Conservation (phyloP, 352 stramenopile species). For the Phytophthora ramorum region DNA sequence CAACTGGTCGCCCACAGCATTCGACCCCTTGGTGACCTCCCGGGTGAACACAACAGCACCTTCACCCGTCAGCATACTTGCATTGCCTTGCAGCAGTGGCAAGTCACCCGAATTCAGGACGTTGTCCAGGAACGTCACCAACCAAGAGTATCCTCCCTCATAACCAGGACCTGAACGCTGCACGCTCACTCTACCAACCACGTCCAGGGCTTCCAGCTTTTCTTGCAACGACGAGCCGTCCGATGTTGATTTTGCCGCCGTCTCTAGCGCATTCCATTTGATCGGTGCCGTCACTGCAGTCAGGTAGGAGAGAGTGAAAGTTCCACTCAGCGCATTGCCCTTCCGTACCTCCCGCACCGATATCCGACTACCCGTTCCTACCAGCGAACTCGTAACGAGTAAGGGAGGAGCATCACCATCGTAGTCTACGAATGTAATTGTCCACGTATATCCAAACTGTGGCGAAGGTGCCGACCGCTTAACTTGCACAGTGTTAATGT, state of each 20-base stretch:
- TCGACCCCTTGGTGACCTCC: conserved; percentile 73
- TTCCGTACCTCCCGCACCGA: conserved; percentile 70
- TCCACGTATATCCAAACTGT: conserved; percentile 80
- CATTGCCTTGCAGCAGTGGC: conserved; percentile 49
- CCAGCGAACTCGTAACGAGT: conserved; percentile 63
- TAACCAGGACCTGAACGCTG: conserved; percentile 57
- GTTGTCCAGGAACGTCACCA: conserved; percentile 83
- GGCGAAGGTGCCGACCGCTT: conserved; percentile 48
- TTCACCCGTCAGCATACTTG: conserved; percentile 41
- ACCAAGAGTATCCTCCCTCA: conserved; percentile 70
- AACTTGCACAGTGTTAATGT: conserved; percentile 70
- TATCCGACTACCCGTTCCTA: conserved; percentile 67
- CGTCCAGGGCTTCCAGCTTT: conserved; percentile 67
- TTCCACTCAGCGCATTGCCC: conserved; percentile 69
- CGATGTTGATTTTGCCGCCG: conserved; percentile 31
- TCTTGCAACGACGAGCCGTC: conserved; percentile 79
- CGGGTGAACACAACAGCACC: conserved; percentile 51
- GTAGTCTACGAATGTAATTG: conserved; percentile 78
- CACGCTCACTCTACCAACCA: conserved; percentile 56
- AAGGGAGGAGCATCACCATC: conserved; percentile 69
- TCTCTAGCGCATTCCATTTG: conserved; percentile 43
- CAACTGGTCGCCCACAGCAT: conserved; percentile 72
- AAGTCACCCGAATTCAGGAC: conserved; percentile 70
- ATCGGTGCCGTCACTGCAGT: conserved; percentile 36
- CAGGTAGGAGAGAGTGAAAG: conserved; percentile 66